These are phyloP conservation scores for Stentor coeruleus DNA, from an alignment of 73 alveolate species.

Conservation along the genomic window DNA sequence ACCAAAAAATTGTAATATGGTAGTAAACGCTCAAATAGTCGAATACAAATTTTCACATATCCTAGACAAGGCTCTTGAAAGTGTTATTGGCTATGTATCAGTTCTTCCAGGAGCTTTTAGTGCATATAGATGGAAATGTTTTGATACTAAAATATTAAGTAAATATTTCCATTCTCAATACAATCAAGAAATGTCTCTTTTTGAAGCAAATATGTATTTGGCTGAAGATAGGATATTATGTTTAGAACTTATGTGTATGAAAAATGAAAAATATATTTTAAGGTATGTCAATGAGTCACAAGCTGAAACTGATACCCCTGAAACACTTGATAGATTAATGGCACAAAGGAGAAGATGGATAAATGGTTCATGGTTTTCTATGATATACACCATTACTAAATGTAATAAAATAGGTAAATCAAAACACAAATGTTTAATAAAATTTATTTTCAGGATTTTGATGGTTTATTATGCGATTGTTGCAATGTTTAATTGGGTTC, in stretches of 20 bases:
- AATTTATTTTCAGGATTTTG: not conserved
- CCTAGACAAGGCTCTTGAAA: constrained; percentile 20
- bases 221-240: constrained; percentile 71
- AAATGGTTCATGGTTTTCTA: constrained; percentile 24
- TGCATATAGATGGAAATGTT: constrained; percentile 32
- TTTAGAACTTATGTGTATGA: constrained; percentile 32
- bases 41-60: constrained; percentile 27
- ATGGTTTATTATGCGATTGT: not conserved
- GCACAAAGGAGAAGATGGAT: constrained; percentile 21
- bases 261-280: constrained; percentile 9
- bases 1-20: not conserved
- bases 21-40: constrained; percentile 7
- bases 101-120: constrained; percentile 52
- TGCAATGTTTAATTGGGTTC: not conserved
- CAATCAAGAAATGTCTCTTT: not conserved
- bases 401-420: not conserved
- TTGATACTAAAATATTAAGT: constrained; percentile 1
- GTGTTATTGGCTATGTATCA: constrained; percentile 28
- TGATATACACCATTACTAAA: not conserved
- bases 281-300: constrained; percentile 35
- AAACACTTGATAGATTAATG: not conserved
- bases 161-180: not conserved
- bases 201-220: constrained; percentile 47
- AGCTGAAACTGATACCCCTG: constrained; percentile 38
- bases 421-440: not conserved